Evolutionary conservation across 176 grass and related monocot species (phyloP).

Genomic region (Thinopyrum elongatum): DNA sequence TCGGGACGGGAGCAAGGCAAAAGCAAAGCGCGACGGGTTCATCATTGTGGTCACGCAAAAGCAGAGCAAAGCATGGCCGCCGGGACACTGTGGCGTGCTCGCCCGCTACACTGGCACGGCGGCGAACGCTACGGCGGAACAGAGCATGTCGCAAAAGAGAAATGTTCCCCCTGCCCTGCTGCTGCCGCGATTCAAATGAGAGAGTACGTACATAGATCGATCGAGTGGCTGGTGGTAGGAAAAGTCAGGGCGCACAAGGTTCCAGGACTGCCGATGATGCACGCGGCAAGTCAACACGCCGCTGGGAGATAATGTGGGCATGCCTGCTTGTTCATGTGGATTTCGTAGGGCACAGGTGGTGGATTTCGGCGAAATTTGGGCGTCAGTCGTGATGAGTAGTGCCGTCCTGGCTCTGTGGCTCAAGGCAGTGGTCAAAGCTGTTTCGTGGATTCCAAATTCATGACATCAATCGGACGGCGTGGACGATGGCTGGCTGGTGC

Average conservation of each 20-base stretch:
- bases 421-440: slow-evolving; percentile 6
- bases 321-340: neutral
- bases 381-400: slow-evolving; percentile 9
- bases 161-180: neutral
- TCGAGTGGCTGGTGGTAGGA: neutral
- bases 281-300: slow-evolving; percentile 6
- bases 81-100: slow-evolving; percentile 2
- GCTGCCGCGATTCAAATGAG: neutral
- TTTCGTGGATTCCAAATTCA: neutral
- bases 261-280: slow-evolving; percentile 9
- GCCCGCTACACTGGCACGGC: neutral
- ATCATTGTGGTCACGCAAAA: slow-evolving; percentile 59
- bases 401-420: neutral
- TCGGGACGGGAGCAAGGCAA: neutral
- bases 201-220: neutral
- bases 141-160: neutral
- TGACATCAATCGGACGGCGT: slow-evolving; percentile 14
- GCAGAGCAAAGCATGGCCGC: slow-evolving; percentile 44
- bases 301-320: neutral
- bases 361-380: neutral
- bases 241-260: neutral
- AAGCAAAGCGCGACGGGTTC: slow-evolving; percentile 34
- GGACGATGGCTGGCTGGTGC: neutral
- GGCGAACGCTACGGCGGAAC: neutral
- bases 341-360: neutral